Base-by-base conservation (phyloP, 768 basidiomycete genomes). In the Trametopsis cervina region DNA sequence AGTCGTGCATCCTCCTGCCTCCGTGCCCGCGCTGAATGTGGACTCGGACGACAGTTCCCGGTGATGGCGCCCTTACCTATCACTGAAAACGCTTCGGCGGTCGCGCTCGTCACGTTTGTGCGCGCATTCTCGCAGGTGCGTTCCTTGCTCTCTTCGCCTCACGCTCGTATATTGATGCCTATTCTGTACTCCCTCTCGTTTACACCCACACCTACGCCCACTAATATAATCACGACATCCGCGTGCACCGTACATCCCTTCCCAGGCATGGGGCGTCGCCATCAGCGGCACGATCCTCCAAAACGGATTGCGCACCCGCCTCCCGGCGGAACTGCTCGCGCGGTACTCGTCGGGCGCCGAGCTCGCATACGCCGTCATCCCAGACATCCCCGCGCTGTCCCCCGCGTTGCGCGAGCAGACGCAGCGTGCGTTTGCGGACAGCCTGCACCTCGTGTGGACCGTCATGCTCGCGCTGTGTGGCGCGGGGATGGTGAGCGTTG, bases 241-340 rank as follows among this genome's bases (percentile, higher is more conserved):
- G n/a, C n/a, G n/a, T n/a, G n/a, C n/a, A n/a, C n/a, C n/a, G n/a
- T n/a, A n/a, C n/a, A n/a, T n/a, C n/a, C n/a, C n/a, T n/a, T n/a
- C 4, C 4, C 60, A 66, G 50, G 57, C 58, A 2, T 59, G 64
- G 46, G 66, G 66, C 7, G 60, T 69, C 43, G 46, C 56, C 9
- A 54, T 68, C 39, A 62, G 62, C 4, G 52, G 57, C 13, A 60
- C 60, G 2, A 49, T 66, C 40, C 55, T 69, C 9, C 59, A 63
- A 42, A 67, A 68, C 54, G 38, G 58, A 36, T 62, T 70, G 33
- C 49, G 39, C 2, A 50, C 42, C 27, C 37, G 37, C 0, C 54
- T 68, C 0, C 68, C 68, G 1, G 18, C 40, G 2, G 53, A 33
- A 15, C 57, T 63, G 36, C 47, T 52, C 12, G 17, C 40, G 21